Conservation (phyloP, 371 early-diverging fungal genomes). For the Blakeslea trispora region DNA sequence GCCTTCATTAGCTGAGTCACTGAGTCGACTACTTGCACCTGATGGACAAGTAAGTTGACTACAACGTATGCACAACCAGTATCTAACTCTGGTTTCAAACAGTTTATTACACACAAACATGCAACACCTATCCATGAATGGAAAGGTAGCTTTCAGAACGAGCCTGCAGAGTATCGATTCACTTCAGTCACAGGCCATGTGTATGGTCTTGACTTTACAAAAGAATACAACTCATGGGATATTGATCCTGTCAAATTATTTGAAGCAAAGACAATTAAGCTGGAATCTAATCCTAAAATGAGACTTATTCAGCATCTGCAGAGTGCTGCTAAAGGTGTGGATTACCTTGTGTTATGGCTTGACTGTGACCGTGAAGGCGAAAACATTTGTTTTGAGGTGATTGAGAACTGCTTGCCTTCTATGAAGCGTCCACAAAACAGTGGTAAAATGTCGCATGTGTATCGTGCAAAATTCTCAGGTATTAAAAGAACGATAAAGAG, state of each 20-base stretch:
- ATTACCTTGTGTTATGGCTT: slow-evolving; percentile 69
- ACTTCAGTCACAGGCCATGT: slow-evolving; percentile 54
- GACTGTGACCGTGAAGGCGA: slow-evolving; percentile 83
- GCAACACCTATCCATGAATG: slow-evolving; percentile 53
- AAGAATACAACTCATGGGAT: slow-evolving; percentile 54
- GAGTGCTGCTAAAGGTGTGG: slow-evolving; percentile 42
- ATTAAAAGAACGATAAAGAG: no score
- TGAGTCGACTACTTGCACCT: slow-evolving; percentile 57
- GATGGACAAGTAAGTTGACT: slow-evolving; percentile 37
- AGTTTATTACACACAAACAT: slow-evolving; percentile 38
- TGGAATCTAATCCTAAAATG: slow-evolving; percentile 52
- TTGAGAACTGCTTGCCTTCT: slow-evolving; percentile 34
- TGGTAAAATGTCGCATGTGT: slow-evolving; percentile 35
- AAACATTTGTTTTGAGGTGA: slow-evolving; percentile 72
- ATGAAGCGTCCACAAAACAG: slow-evolving; percentile 32
- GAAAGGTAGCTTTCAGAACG: slow-evolving; percentile 38
- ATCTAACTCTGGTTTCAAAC: neutral
- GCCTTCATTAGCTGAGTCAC: slow-evolving; percentile 73
- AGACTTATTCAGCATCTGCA: slow-evolving; percentile 49
- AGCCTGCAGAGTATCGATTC: slow-evolving; percentile 43
- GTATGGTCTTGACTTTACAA: slow-evolving; percentile 48
- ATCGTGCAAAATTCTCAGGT: slow-evolving; percentile 64
- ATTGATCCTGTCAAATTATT: slow-evolving; percentile 48
- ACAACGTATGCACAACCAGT: neutral
- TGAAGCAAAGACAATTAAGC: slow-evolving; percentile 43